phyloP scores from a whole-genome alignment of 1,284 basidiomycete species.

The Malassezia yamatoensis region DNA sequence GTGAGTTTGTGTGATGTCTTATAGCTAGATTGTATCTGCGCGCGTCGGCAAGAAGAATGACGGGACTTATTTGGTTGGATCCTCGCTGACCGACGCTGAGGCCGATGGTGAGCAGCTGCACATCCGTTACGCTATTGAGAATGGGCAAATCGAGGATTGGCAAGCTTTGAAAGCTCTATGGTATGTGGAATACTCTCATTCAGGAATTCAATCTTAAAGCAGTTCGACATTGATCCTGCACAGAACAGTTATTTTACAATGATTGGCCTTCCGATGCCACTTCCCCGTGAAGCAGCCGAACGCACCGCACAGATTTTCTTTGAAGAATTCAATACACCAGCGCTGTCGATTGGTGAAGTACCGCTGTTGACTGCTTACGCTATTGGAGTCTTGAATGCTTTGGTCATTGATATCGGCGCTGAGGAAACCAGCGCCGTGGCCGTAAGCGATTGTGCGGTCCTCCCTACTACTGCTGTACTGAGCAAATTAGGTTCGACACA shows the following conservation, averaged over 20 bases:
- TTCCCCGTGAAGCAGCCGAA: conserved; percentile 66
- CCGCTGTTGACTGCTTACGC: conserved; percentile 76
- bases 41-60: neutral
- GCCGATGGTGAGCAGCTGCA: conserved; percentile 58
- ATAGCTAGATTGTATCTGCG: conserved; percentile 1
- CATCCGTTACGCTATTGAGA: conserved; percentile 73
- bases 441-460: conserved; percentile 63
- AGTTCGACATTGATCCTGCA: conserved; percentile 64
- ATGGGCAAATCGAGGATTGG: conserved; percentile 68
- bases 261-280: conserved; percentile 61
- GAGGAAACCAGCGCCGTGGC: conserved; percentile 67
- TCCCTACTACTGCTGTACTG: conserved; percentile 26
- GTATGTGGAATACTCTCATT: conserved; percentile 52
- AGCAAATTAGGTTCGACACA: conserved; percentile 32
- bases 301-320: conserved; percentile 77
- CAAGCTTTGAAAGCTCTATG: conserved; percentile 82
- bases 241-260: conserved; percentile 79
- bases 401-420: conserved; percentile 75
- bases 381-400: conserved; percentile 64
- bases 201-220: conserved; percentile 77
- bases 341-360: conserved; percentile 70
- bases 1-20: conserved; percentile 1
- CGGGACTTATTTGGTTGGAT: conserved; percentile 8
- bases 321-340: conserved; percentile 86
- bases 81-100: neutral